Evolutionary conservation across 2,329 filamentous ascomycete genomes (phyloP).

Genomic region (Dactylellina haptotyla): DNA sequence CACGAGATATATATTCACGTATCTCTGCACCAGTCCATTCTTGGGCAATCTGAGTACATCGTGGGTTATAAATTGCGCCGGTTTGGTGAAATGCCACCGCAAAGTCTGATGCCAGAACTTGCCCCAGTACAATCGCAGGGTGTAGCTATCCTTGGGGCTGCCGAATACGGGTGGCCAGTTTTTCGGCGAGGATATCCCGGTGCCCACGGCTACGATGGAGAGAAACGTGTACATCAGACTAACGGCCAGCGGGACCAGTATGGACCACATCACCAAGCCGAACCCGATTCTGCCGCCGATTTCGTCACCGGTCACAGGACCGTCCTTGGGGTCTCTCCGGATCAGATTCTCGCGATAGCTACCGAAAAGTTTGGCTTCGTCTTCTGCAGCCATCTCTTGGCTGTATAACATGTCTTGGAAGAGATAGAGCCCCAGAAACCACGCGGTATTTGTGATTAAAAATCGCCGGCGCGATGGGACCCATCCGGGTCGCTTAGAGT

Average conservation of each 20-base stretch:
- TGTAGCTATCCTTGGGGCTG: slow-evolving; percentile 33
- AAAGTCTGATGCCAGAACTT: slow-evolving; percentile 54
- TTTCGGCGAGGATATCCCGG: slow-evolving; percentile 39
- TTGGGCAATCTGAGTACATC: slow-evolving; percentile 21
- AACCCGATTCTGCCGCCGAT: slow-evolving; percentile 15
- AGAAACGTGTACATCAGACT: slow-evolving; percentile 29
- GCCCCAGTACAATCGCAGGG: slow-evolving; percentile 41
- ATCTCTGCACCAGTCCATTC: slow-evolving; percentile 39
- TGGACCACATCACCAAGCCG: slow-evolving; percentile 30
- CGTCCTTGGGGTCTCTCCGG: slow-evolving; percentile 24
- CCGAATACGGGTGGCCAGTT: slow-evolving; percentile 49
- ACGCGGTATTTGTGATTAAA: not conserved
- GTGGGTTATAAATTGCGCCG: slow-evolving; percentile 41
- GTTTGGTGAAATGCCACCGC: slow-evolving; percentile 43
- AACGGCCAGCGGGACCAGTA: slow-evolving; percentile 27
- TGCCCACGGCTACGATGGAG: slow-evolving; percentile 22
- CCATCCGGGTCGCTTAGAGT: slow-evolving; percentile 38
- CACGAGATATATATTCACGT: slow-evolving; percentile 30
- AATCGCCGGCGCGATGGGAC: slow-evolving; percentile 38
- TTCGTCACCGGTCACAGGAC: slow-evolving; percentile 24
- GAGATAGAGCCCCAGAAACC: slow-evolving; percentile 26
- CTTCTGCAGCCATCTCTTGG: slow-evolving; percentile 7
- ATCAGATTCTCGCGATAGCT: slow-evolving; percentile 33
- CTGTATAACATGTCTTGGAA: slow-evolving; percentile 17
- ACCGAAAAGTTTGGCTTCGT: slow-evolving; percentile 31